Conservation (phyloP, 306 rosid genomes). For the Hippophae gyantsensis region DNA sequence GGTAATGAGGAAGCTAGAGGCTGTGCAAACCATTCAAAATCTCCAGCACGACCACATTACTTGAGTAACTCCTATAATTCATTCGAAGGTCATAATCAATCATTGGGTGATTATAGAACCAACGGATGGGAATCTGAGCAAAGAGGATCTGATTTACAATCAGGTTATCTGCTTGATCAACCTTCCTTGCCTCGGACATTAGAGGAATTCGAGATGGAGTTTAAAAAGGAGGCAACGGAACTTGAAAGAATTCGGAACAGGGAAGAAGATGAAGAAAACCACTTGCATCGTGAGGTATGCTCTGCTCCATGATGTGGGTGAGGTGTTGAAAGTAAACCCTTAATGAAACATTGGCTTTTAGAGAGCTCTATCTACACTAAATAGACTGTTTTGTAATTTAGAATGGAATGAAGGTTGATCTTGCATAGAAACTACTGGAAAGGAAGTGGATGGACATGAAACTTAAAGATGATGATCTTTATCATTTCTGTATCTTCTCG, state of each 20-base stretch:
- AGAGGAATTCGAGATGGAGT: conserved; percentile 81
- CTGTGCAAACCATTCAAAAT: conserved; percentile 76
- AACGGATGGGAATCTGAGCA: conserved; percentile 75
- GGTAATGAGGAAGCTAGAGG: conserved; percentile 81
- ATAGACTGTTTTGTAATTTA: too few relatives aligned
- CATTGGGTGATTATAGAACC: conserved; percentile 47
- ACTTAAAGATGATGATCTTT: conserved; percentile 53
- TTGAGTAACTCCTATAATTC: conserved; percentile 56
- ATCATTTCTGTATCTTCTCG: conserved; percentile 76
- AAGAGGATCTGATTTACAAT: conserved; percentile 64
- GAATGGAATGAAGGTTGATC: too few relatives aligned
- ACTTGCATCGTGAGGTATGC: conserved; percentile 87
- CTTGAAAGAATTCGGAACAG: conserved; percentile 66
- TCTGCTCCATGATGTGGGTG: neutral
- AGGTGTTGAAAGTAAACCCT: too few relatives aligned
- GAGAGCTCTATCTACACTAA: too few relatives aligned
- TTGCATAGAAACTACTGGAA: conserved; percentile 35
- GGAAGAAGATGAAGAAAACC: conserved; percentile 94
- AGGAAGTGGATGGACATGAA: conserved; percentile 50
- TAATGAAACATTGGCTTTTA: too few relatives aligned
- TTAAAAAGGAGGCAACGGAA: conserved; percentile 68
- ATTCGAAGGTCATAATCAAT: conserved; percentile 57
- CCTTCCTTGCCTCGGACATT: conserved; percentile 45
- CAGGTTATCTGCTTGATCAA: conserved; percentile 54
- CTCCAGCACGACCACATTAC: conserved; percentile 70